Conservation (phyloP, 2,329 filamentous ascomycete species). For the Clonostachys solani region DNA sequence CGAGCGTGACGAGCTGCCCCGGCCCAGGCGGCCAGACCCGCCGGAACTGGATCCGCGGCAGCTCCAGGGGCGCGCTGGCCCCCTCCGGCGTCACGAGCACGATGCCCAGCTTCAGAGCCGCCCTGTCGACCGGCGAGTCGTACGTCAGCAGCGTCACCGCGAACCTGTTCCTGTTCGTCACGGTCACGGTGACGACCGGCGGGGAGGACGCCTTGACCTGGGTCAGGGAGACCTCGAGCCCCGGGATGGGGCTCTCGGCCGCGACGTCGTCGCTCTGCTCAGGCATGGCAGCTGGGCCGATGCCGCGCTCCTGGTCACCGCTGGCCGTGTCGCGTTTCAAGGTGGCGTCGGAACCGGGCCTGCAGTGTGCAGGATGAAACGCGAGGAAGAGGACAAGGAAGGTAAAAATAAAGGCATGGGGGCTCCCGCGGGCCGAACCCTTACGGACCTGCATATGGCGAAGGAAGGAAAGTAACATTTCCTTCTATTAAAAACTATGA, state of each 20-base stretch:
- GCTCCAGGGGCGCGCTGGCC: slow-evolving; percentile 22
- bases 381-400: no score
- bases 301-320: no score
- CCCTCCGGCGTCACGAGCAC: slow-evolving; percentile 30
- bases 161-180: slow-evolving; percentile 31
- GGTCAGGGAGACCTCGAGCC: slow-evolving; percentile 10
- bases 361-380: no score
- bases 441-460: no score
- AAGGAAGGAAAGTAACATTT: no score
- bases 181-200: slow-evolving; percentile 22
- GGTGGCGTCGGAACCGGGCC: no score
- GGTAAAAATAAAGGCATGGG: no score
- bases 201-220: slow-evolving; percentile 13
- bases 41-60: slow-evolving; percentile 29
- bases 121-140: slow-evolving; percentile 37
- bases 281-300: no score
- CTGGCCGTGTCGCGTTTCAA: no score
- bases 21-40: slow-evolving; percentile 32
- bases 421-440: no score
- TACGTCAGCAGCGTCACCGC: slow-evolving; percentile 36
- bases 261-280: background rate
- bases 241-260: slow-evolving; percentile 1
- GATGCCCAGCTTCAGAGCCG: slow-evolving; percentile 34
- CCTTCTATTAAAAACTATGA: no score
- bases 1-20: slow-evolving; percentile 31